Evolutionary conservation across 139 green algal species (phyloP), one percentile per base, ranked within the genome.

Genomic region (Haematococcus lacustris): DNA sequence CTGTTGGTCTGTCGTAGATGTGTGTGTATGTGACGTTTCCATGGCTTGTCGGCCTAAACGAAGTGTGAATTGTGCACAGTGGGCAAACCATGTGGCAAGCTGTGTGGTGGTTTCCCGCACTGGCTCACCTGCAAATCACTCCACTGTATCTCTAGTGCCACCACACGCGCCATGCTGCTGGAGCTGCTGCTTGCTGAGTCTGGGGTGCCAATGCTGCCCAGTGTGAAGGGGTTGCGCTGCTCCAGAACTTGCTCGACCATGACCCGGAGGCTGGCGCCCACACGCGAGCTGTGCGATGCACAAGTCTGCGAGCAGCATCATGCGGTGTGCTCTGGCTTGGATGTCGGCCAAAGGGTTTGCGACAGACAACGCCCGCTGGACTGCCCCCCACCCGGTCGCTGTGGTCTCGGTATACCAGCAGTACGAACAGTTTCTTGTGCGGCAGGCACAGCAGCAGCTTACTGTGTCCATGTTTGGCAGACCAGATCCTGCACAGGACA

Each of bases 401-500:
- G n/a, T n/a, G n/a, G n/a, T n/a, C n/a, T n/a, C n/a, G n/a, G n/a
- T n/a, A n/a, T n/a, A 64, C 26, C 23, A 64, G 53, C 53, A 64
- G 53, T 26, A 64, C 53, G 53, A 64, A 64, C 26, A 26, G 4
- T 26, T 32, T 21, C 53, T 32, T 30, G 13, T 64, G 4, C 23
- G 53, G 53, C 53, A 64, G 33, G 53, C 53, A 64, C 53, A 64
- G 53, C 53, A 64, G 53, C 53, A 21, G 33, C 26, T 64, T 64
- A n/a, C n/a, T n/a, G 4, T 30, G 9, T 7, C 23, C 30, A 4
- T 30, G 17, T 26, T 26, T 64, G 4, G 53, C 21, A 13, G 47
- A 13, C 47, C 47, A 57, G 47, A 57, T 57, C 47, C 47, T 57
- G 47, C 21, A 21, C 21, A 57, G 23, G 33, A 35, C 53, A 26